These are phyloP conservation scores for Suillus cothurnatus DNA, from an alignment of 768 basidiomycete genomes.

Conservation along the genomic window DNA sequence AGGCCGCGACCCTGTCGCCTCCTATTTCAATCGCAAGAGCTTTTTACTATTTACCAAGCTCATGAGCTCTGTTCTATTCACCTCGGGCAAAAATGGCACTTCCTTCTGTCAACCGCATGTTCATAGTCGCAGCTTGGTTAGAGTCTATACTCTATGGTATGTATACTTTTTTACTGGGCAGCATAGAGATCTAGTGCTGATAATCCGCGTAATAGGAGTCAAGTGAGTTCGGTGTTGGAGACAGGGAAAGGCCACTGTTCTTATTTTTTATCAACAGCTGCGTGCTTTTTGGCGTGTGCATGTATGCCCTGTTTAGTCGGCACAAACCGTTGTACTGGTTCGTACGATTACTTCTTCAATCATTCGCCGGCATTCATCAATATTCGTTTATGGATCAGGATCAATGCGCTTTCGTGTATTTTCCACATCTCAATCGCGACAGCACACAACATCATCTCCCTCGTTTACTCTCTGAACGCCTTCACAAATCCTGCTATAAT, in stretches of 20 bases:
- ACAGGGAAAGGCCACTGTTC: neutral
- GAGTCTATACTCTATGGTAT: neutral
- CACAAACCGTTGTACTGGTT: neutral
- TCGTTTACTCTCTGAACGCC: neutral
- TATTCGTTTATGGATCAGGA: neutral
- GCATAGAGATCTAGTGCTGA: neutral
- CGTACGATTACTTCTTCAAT: neutral
- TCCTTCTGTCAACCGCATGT: neutral
- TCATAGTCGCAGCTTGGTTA: neutral
- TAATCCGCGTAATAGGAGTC: neutral
- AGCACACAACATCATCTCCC: conserved; percentile 8
- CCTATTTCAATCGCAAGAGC: neutral
- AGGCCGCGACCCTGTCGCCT: neutral
- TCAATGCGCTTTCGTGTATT: neutral
- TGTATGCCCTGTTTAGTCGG: neutral
- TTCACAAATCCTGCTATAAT: conserved; percentile 1
- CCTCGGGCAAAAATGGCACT: neutral
- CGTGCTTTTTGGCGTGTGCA: neutral
- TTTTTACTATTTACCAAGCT: neutral
- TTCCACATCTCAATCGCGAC: conserved; percentile 10
- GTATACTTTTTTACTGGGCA: neutral
- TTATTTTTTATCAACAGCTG: neutral
- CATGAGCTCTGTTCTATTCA: neutral
- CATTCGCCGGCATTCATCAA: neutral
- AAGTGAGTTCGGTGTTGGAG: neutral